phyloP scores from a whole-genome alignment of 2,329 filamentous ascomycete genomes.

The Exserohilum rostratum region DNA sequence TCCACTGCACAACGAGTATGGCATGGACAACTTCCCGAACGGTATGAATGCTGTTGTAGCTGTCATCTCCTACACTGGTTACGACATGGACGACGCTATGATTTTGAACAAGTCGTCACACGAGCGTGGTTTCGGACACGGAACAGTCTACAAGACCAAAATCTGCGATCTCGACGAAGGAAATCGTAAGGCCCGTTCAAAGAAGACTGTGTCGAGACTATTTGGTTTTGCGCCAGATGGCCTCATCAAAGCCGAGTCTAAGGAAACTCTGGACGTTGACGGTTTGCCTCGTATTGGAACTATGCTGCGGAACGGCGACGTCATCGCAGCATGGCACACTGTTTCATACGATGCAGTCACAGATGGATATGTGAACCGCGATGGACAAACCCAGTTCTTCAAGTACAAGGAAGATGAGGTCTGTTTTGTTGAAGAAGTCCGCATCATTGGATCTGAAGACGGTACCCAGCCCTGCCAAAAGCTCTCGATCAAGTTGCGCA shows the following conservation, averaged over 20 bases:
- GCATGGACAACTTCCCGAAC: slow-evolving; percentile 97
- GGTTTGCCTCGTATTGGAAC: slow-evolving; percentile 83
- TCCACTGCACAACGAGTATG: slow-evolving; percentile 93
- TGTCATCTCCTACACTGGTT: slow-evolving; percentile 97
- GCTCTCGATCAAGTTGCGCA: slow-evolving; percentile 88
- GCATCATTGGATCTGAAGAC: slow-evolving; percentile 83
- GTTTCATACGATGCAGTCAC: slow-evolving; percentile 76
- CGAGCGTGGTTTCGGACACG: slow-evolving; percentile 93
- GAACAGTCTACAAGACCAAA: slow-evolving; percentile 98
- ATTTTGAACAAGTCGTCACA: slow-evolving; percentile 97
- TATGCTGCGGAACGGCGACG: slow-evolving; percentile 77
- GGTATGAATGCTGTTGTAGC: slow-evolving; percentile 94
- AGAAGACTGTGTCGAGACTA: slow-evolving; percentile 75
- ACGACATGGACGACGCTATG: slow-evolving; percentile 99
- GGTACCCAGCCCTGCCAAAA: slow-evolving; percentile 84
- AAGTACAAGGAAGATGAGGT: slow-evolving; percentile 93
- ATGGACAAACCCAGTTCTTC: slow-evolving; percentile 83
- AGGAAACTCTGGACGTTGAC: slow-evolving; percentile 80
- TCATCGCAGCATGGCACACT: slow-evolving; percentile 87
- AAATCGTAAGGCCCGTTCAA: slow-evolving; percentile 66
- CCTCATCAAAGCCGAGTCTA: slow-evolving; percentile 72
- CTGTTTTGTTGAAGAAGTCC: slow-evolving; percentile 90
- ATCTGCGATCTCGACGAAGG: slow-evolving; percentile 86
- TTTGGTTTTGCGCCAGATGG: slow-evolving; percentile 89
- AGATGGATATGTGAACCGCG: slow-evolving; percentile 81